These are phyloP conservation scores for Anisodus acutangulus DNA, from an alignment of 257 asterid genomes.

Conservation along the genomic window DNA sequence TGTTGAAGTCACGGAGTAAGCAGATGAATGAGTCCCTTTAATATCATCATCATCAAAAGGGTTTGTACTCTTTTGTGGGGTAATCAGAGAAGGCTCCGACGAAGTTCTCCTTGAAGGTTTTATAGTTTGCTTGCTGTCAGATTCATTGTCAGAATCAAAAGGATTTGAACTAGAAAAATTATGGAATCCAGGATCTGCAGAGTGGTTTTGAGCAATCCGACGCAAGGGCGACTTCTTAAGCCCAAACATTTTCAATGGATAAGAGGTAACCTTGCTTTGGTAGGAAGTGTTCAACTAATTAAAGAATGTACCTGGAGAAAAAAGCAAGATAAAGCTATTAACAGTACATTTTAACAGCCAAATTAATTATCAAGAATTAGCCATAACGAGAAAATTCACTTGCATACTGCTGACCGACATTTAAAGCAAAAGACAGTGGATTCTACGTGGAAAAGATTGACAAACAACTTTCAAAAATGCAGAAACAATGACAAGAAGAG, in stretches of 20 bases:
- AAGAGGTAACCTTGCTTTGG: not conserved
- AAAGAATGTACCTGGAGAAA: not conserved
- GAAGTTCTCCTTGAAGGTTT: constrained; percentile 59
- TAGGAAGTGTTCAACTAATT: not conserved
- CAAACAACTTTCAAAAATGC: not conserved
- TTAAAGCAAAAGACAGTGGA: not conserved
- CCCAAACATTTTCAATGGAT: constrained; percentile 55
- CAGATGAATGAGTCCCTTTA: constrained; percentile 48
- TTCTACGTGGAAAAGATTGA: not conserved
- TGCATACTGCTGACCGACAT: constrained; percentile 18
- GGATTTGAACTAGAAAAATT: constrained; percentile 55
- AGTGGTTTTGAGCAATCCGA: constrained; percentile 49
- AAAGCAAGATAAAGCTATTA: constrained; percentile 16
- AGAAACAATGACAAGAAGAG: not conserved
- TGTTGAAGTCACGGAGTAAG: constrained; percentile 42
- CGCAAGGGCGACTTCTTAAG: constrained; percentile 63
- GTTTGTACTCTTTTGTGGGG: constrained; percentile 49
- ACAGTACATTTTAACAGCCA: not conserved
- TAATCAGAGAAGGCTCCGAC: constrained; percentile 64
- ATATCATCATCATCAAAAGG: constrained; percentile 70
- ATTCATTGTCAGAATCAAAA: constrained; percentile 73
- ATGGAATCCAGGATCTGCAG: constrained; percentile 36
- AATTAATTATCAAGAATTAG: not conserved
- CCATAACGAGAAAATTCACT: constrained; percentile 3
- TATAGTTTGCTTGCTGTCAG: constrained; percentile 55